Evolutionary conservation across 106 monocot genomes (phyloP), one percentile per base, ranked within the genome.

Genomic region (Vanilla planifolia): DNA sequence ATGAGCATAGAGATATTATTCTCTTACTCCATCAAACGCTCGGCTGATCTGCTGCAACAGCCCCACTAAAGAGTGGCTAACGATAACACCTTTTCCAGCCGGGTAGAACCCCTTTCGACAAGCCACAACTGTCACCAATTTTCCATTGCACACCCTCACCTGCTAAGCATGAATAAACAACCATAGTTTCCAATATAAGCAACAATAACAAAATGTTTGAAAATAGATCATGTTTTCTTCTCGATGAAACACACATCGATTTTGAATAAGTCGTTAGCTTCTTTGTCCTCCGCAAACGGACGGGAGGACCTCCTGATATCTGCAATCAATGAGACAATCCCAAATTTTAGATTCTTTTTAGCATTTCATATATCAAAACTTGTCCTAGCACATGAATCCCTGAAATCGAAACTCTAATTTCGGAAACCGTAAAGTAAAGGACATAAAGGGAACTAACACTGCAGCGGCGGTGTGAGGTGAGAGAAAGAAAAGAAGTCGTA

Each of bases 401-500:
- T 5, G 10, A 10, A 37, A 6, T 37, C 37, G 10, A 37, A 37
- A 5, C 43, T 25, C n/a, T 0, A 36, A 51, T 34, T 51, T 43
- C 1, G 16, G 36, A 6, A 39, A 22, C 11, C 2, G 48, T 36
- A 20, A 63, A 48, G 14, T 16, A 10, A 19, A 2, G 56, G 39
- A 33, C 2, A 28, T 24, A 42, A 43, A 41, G 29, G 16, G 13
- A 23, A 25, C 75, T 77, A 15, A 90, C 95, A 95, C 62, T 86
- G 89, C 8, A 95, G 43, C 1, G 95, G 95, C 5, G 95, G 66
- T 0, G 75, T 23, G 63, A 95, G 81, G 68, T 95, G 80, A 45
- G 95, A 76, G 70, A 95, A 86, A 25, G 95, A 86, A 69, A 90
- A 90, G 75, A 95, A 90, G 63, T 90, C 90, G 76, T 95, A 95